Evolutionary conservation across 176 grass and related monocot species (phyloP).

Genomic region (Cymbopogon citratus): DNA sequence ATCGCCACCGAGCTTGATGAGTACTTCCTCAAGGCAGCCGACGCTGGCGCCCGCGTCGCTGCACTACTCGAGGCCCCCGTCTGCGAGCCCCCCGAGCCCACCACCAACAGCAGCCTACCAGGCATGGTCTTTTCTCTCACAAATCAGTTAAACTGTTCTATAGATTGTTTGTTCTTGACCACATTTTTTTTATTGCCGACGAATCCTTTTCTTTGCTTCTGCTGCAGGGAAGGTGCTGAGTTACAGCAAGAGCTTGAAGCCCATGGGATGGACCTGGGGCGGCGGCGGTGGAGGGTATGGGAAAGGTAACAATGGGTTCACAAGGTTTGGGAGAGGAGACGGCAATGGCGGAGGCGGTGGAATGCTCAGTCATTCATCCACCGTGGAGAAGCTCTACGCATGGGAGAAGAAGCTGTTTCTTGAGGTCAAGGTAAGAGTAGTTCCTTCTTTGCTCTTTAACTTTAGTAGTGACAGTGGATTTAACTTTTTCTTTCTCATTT

Average conservation of each 20-base stretch:
- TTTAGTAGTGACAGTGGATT: neutral
- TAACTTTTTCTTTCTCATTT: conserved; percentile 19
- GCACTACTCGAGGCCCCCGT: conserved; percentile 72
- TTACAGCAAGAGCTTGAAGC: conserved; percentile 85
- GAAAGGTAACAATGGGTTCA: conserved; percentile 38
- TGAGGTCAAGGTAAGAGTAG: conserved; percentile 76
- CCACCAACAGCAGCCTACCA: conserved; percentile 32
- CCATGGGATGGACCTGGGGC: conserved; percentile 52
- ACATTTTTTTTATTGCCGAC: conserved; percentile 13
- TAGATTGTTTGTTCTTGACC: neutral
- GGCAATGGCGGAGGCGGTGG: conserved; percentile 40
- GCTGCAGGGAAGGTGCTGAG: conserved; percentile 62
- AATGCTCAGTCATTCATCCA: conserved; percentile 70
- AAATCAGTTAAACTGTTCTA: neutral
- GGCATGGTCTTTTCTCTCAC: conserved; percentile 19
- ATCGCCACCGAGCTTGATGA: conserved; percentile 92
- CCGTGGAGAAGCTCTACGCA: conserved; percentile 92
- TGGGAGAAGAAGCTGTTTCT: conserved; percentile 99
- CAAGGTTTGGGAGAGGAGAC: conserved; percentile 39
- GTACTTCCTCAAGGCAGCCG: conserved; percentile 97
- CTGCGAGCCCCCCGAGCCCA: conserved; percentile 54
- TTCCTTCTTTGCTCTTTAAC: conserved; percentile 7
- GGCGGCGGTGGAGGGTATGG: conserved; percentile 8
- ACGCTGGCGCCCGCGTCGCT: conserved; percentile 67
- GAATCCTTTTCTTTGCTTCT: neutral